Evolutionary conservation across 2,329 filamentous ascomycete species (phyloP).

Genomic region (Erysiphe pulchra): DNA sequence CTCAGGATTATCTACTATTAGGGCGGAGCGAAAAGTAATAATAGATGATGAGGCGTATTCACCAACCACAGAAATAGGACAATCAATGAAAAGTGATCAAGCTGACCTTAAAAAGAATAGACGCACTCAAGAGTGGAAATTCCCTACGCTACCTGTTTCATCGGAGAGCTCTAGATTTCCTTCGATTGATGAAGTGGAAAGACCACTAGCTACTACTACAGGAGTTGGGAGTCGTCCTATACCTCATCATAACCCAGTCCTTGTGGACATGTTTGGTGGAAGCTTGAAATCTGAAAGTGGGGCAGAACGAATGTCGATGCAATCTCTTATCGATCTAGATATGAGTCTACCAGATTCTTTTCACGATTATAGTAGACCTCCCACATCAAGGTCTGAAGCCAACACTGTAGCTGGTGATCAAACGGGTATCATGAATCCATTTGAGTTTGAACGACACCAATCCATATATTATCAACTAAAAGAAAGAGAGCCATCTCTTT

Average conservation of each 20-base stretch:
- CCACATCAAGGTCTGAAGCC: conserved; percentile 11
- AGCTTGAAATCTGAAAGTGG: background rate
- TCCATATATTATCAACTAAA: conserved; percentile 22
- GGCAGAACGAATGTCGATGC: conserved; percentile 8
- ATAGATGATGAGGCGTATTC: conserved; percentile 6
- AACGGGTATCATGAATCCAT: conserved; percentile 27
- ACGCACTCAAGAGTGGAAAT: conserved; percentile 30
- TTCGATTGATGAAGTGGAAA: conserved; percentile 13
- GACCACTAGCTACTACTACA: conserved; percentile 9
- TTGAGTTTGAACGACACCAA: conserved; percentile 35
- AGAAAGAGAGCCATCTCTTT: conserved; percentile 7
- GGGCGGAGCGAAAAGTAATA: conserved; percentile 6
- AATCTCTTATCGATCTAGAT: conserved; percentile 25
- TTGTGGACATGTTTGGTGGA: conserved; percentile 14
- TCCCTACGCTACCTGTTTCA: conserved; percentile 26
- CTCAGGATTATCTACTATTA: conserved; percentile 34
- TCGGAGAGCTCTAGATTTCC: conserved; percentile 26
- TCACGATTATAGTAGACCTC: conserved; percentile 8
- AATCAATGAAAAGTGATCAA: conserved; percentile 30
- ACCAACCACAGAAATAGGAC: conserved; percentile 17
- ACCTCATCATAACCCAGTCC: conserved; percentile 25
- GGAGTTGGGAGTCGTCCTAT: conserved; percentile 18
- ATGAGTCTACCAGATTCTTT: conserved; percentile 23
- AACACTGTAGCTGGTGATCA: conserved; percentile 28
- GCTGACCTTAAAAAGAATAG: conserved; percentile 26